Evolutionary conservation across 306 rosid species (phyloP).

Genomic region (Cicer judaicum): DNA sequence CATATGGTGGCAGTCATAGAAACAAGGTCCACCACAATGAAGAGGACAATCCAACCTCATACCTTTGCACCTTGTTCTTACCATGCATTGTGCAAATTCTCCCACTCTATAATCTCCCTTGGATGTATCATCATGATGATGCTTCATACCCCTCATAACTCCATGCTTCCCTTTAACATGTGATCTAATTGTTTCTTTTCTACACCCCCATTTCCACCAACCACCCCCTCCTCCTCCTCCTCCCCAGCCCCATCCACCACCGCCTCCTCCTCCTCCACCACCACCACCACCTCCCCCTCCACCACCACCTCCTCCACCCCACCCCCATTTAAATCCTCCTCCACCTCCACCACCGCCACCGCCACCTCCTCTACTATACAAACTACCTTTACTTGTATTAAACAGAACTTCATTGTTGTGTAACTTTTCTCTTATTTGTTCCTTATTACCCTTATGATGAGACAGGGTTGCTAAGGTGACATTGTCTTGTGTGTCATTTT

Average conservation of each 20-base stretch:
- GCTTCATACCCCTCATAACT: constrained; percentile 21
- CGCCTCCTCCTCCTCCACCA: rapidly evolving
- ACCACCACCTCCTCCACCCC: constrained; percentile 50
- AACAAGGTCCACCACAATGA: constrained; percentile 92
- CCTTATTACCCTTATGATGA: constrained; percentile 25
- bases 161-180: constrained; percentile 38
- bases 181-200: constrained; percentile 44
- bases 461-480: constrained; percentile 35
- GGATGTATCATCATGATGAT: constrained; percentile 17
- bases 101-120: constrained; percentile 64
- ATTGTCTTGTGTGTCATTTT: constrained; percentile 48
- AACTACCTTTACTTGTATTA: constrained; percentile 44
- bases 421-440: constrained; percentile 28
- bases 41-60: constrained; percentile 91
- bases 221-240: constrained; percentile 89
- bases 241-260: constrained; percentile 57
- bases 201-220: constrained; percentile 85
- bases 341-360: background rate
- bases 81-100: constrained; percentile 82
- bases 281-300: constrained; percentile 27
- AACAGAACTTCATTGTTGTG: constrained; percentile 49
- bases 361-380: constrained; percentile 41
- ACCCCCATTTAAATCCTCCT: constrained; percentile 41
- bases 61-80: constrained; percentile 72
- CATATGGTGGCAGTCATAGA: constrained; percentile 78